These are phyloP conservation scores for Chrysanthemum seticuspe DNA, from an alignment of 129 eudicot species.

Conservation along the genomic window DNA sequence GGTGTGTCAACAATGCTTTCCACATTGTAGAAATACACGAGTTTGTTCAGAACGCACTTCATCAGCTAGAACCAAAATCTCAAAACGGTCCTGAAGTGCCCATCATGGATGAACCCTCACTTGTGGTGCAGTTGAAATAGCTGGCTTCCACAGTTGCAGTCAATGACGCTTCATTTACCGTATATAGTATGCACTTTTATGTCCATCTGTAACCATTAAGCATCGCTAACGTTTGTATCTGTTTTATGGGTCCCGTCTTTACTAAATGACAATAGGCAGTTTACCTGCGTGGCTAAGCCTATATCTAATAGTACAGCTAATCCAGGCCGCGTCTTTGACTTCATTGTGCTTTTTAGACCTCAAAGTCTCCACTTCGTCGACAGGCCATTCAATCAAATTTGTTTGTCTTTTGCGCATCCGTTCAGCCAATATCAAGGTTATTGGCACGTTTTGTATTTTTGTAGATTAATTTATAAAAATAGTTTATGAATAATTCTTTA, in stretches of 20 bases:
- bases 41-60: slow-evolving; percentile 54
- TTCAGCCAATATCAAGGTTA: slow-evolving; percentile 42
- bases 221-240: background rate
- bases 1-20: slow-evolving; percentile 52
- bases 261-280: background rate
- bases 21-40: slow-evolving; percentile 68
- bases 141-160: slow-evolving; percentile 38
- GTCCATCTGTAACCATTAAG: slow-evolving; percentile 55
- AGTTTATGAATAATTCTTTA: background rate
- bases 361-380: slow-evolving; percentile 41
- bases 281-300: slow-evolving; percentile 46
- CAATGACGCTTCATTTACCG: slow-evolving; percentile 41
- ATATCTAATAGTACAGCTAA: slow-evolving; percentile 36
- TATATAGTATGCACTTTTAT: slow-evolving; percentile 48
- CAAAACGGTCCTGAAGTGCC: slow-evolving; percentile 82
- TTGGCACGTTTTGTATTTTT: slow-evolving; percentile 45
- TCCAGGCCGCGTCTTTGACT: slow-evolving; percentile 36
- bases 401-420: slow-evolving; percentile 28
- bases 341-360: slow-evolving; percentile 20
- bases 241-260: background rate
- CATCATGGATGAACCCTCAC: slow-evolving; percentile 53
- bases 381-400: slow-evolving; percentile 59
- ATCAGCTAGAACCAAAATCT: slow-evolving; percentile 71
- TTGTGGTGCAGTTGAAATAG: slow-evolving; percentile 56
- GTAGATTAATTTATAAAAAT: background rate